Conservation (phyloP, 2,329 filamentous ascomycete genomes). For the Exophiala sp. region DNA sequence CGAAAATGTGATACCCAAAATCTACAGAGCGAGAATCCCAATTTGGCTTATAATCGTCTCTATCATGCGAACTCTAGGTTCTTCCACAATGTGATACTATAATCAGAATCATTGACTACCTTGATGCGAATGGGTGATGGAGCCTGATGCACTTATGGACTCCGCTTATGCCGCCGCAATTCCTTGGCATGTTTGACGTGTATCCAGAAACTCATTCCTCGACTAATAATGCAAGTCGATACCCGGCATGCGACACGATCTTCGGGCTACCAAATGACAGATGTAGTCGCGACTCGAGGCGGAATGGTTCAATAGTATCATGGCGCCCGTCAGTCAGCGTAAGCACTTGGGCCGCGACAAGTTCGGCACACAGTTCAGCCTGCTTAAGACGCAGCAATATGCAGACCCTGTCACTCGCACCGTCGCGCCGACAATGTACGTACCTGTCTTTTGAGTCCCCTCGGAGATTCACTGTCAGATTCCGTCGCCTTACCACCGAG, state of each 20-base stretch:
- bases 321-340: constrained; percentile 31
- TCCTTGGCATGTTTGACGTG: too few species aligned
- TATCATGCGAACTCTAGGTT: too few species aligned
- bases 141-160: too few species aligned
- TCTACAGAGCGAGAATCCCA: background rate
- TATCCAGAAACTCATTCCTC: too few species aligned
- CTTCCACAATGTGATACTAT: too few species aligned
- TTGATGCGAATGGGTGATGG: too few species aligned
- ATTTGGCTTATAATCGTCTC: background rate
- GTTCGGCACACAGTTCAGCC: constrained; percentile 64
- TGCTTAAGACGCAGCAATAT: constrained; percentile 69
- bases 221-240: too few species aligned
- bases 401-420: constrained; percentile 58
- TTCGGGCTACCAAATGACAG: too few species aligned
- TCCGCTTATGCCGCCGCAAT: too few species aligned
- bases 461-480: background rate
- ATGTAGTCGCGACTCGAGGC: too few species aligned
- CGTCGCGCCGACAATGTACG: constrained; percentile 56
- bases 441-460: constrained; percentile 19
- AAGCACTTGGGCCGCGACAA: constrained; percentile 59
- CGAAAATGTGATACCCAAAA: constrained; percentile 4
- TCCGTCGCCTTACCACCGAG: background rate
- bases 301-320: background rate
- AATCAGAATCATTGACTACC: too few species aligned
- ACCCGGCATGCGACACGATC: too few species aligned